These are phyloP conservation scores for Neonectria hederae DNA, from an alignment of 2,329 filamentous ascomycete species.

Conservation along the genomic window DNA sequence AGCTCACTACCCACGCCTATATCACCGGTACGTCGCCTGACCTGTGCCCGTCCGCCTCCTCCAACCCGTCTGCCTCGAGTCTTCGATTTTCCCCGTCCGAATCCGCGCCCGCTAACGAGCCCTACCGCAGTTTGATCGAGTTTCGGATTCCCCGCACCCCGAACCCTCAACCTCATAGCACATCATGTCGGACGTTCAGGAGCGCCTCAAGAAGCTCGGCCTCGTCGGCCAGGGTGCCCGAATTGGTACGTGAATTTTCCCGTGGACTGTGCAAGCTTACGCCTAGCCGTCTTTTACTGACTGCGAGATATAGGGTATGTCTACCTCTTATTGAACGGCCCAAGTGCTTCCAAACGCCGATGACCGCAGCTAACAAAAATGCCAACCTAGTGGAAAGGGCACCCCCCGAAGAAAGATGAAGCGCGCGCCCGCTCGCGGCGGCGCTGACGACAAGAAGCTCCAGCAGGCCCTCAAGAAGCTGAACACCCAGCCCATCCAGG, in stretches of 20 bases:
- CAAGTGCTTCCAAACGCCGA: constrained; percentile 25
- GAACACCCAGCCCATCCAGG: constrained; percentile 99
- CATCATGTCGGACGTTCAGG: constrained; percentile 66
- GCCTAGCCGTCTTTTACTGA: constrained; percentile 27
- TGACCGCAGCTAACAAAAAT: constrained; percentile 43
- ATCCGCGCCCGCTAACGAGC: constrained; percentile 41
- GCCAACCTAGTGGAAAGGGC: constrained; percentile 81
- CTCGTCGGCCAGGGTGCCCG: constrained; percentile 50
- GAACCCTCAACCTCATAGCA: constrained; percentile 40
- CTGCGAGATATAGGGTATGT: constrained; percentile 49
- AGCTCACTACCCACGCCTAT: constrained; percentile 48
- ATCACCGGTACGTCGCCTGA: constrained; percentile 47
- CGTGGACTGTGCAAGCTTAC: constrained; percentile 4
- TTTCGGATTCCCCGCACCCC: constrained; percentile 45
- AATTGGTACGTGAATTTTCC: constrained; percentile 69
- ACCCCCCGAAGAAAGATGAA: constrained; percentile 98
- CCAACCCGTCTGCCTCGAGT: constrained; percentile 19
- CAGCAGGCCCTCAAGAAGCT: constrained; percentile 98
- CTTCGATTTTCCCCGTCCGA: constrained; percentile 35
- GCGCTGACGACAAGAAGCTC: constrained; percentile 99
- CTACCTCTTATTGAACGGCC: constrained; percentile 24
- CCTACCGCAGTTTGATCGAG: constrained; percentile 42
- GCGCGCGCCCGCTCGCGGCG: constrained; percentile 92
- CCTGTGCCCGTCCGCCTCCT: constrained; percentile 30
- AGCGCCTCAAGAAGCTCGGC: constrained; percentile 69